Percentiles rank a stretch among this genome's conserved stretches.
Conservation (phyloP, 331 rosid genomes). For the Rhamnella rubrinervis region DNA sequence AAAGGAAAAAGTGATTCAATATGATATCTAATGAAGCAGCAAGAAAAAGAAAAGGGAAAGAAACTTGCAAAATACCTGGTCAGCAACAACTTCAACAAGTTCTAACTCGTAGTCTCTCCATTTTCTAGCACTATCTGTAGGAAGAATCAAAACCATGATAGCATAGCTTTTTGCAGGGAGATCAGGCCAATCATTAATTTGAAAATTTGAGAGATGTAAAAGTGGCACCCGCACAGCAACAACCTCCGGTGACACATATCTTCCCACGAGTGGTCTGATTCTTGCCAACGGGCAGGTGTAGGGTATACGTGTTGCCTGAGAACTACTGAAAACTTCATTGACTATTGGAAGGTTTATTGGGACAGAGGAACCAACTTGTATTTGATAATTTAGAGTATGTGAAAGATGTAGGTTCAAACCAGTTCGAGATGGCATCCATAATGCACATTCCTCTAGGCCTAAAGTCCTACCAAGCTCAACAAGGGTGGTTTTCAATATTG, state of each 20-base stretch:
- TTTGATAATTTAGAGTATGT: constrained; percentile 61
- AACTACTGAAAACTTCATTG: constrained; percentile 61
- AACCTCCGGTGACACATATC: constrained; percentile 68
- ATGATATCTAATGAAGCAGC: not conserved
- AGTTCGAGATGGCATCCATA: constrained; percentile 89
- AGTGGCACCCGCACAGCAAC: constrained; percentile 95
- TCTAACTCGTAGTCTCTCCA: constrained; percentile 94
- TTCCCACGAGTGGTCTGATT: constrained; percentile 62
- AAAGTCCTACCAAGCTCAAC: constrained; percentile 91
- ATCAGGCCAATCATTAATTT: constrained; percentile 81
- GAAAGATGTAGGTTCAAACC: constrained; percentile 76
- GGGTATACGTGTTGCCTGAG: constrained; percentile 63
- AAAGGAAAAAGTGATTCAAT: not conserved
- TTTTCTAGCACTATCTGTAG: constrained; percentile 65
- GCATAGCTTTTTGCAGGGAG: constrained; percentile 72
- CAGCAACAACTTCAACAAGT: constrained; percentile 87
- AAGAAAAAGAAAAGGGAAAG: not conserved
- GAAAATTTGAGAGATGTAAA: constrained; percentile 71
- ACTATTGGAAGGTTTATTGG: constrained; percentile 63
- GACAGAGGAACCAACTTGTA: constrained; percentile 63
- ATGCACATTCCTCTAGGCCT: constrained; percentile 81
- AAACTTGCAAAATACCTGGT: constrained; percentile 57
- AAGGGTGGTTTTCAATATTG: constrained; percentile 86
- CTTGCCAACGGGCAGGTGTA: constrained; percentile 73
- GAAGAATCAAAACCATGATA: constrained; percentile 92